A percentile compares a stretch with the other conserved stretches of the same genome.
Evolutionary conservation across 805 yeast genomes (phyloP).

Genomic region (Candida orba): DNA sequence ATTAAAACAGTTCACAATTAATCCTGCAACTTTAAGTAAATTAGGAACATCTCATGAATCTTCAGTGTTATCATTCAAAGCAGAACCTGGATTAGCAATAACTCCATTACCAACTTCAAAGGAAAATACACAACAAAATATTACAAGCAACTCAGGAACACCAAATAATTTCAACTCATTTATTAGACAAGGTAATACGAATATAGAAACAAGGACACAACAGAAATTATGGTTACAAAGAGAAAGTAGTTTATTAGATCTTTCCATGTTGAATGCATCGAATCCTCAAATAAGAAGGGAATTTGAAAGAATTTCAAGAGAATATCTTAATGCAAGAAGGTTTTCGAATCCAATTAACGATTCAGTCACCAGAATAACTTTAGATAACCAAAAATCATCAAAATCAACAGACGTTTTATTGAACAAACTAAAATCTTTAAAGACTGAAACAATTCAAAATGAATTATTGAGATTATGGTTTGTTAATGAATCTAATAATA

Average conservation of each 20-base stretch:
- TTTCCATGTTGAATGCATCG: constrained; percentile 20
- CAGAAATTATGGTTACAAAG: constrained; percentile 80
- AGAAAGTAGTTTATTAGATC: constrained; percentile 62
- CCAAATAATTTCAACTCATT: constrained; percentile 36
- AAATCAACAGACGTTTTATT: background rate
- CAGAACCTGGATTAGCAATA: constrained; percentile 20
- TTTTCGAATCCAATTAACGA: constrained; percentile 64
- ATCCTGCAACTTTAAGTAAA: constrained; percentile 3
- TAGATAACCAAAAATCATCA: background rate
- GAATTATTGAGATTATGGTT: constrained; percentile 21
- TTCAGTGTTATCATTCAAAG: constrained; percentile 18
- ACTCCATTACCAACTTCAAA: constrained; percentile 17
- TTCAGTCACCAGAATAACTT: constrained; percentile 45
- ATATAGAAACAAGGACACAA: constrained; percentile 66
- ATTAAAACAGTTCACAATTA: constrained; percentile 20
- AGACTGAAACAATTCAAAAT: constrained; percentile 14
- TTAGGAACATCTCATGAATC: constrained; percentile 15
- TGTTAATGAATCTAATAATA: constrained; percentile 13
- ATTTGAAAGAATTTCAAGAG: constrained; percentile 70
- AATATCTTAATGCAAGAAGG: constrained; percentile 61
- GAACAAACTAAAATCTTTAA: constrained; percentile 6
- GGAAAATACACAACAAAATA: constrained; percentile 3
- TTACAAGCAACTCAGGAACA: constrained; percentile 9
- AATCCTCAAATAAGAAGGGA: constrained; percentile 58
- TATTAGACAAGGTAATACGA: constrained; percentile 29